Conservation (phyloP, 805 yeast species). For the Schwanniomyces occidentalis region DNA sequence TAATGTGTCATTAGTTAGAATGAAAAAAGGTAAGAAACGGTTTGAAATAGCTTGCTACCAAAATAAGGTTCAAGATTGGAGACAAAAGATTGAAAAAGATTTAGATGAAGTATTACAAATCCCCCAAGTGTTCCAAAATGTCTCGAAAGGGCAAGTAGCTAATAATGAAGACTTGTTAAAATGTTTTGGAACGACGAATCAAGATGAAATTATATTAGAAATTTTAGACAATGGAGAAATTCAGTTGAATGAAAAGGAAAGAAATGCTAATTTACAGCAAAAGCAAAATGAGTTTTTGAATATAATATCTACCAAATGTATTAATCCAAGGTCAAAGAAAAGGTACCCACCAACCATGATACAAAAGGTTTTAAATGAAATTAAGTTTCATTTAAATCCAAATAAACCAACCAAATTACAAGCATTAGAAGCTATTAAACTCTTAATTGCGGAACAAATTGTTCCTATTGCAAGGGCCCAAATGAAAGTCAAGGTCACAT, state of each 20-base stretch:
- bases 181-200: slow-evolving; percentile 74
- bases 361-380: slow-evolving; percentile 75
- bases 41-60: slow-evolving; percentile 97
- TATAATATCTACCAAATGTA: slow-evolving; percentile 83
- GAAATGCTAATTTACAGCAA: slow-evolving; percentile 72
- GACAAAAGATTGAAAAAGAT: slow-evolving; percentile 85
- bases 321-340: slow-evolving; percentile 85
- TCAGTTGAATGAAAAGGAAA: slow-evolving; percentile 90
- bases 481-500: slow-evolving; percentile 77
- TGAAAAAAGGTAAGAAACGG: slow-evolving; percentile 87
- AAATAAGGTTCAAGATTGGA: slow-evolving; percentile 94
- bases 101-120: slow-evolving; percentile 94
- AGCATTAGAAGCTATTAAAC: slow-evolving; percentile 87
- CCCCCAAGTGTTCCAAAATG: slow-evolving; percentile 91
- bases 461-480: slow-evolving; percentile 93
- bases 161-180: slow-evolving; percentile 76
- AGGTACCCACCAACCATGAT: slow-evolving; percentile 95
- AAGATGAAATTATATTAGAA: slow-evolving; percentile 73
- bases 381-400: slow-evolving; percentile 77
- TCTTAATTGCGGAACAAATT: slow-evolving; percentile 73
- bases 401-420: slow-evolving; percentile 79
- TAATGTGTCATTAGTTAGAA: slow-evolving; percentile 88
- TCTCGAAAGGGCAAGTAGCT: slow-evolving; percentile 92
- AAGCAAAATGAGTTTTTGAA: slow-evolving; percentile 80
- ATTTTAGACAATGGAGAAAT: slow-evolving; percentile 90